Conservation (phyloP, 2,329 filamentous ascomycete species). For the Aureobasidium leucospermi region DNA sequence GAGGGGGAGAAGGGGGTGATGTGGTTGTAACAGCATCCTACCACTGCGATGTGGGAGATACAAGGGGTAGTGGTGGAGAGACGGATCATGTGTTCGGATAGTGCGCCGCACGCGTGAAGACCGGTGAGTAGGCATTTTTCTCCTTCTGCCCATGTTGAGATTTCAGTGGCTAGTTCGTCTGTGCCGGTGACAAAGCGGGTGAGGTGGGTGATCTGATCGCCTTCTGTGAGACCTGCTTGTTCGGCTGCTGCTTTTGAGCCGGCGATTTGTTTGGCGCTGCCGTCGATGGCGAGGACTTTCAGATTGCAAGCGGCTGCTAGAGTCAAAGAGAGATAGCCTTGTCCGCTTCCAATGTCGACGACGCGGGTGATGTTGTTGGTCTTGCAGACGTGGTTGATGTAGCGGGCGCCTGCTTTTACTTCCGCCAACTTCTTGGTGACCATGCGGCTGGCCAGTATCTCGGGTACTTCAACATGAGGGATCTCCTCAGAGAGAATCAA, state of each 20-base stretch:
- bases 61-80: slow-evolving; percentile 3
- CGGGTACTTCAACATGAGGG: slow-evolving; percentile 4
- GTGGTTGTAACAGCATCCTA: slow-evolving; percentile 17
- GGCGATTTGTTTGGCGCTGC: slow-evolving; percentile 15
- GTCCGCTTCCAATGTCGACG: slow-evolving; percentile 17
- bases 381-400: slow-evolving; percentile 16
- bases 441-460: slow-evolving; percentile 12
- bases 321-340: slow-evolving; percentile 16
- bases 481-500: background rate
- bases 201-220: slow-evolving; percentile 14
- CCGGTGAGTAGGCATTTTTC: slow-evolving; percentile 15
- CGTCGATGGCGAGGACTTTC: slow-evolving; percentile 16
- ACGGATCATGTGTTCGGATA: slow-evolving; percentile 17
- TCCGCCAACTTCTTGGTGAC: slow-evolving; percentile 16
- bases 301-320: slow-evolving; percentile 13
- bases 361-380: slow-evolving; percentile 10
- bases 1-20: slow-evolving; percentile 8
- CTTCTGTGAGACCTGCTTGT: slow-evolving; percentile 14
- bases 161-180: background rate
- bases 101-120: slow-evolving; percentile 15
- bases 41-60: slow-evolving; percentile 12
- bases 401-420: slow-evolving; percentile 13
- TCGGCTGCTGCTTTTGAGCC: slow-evolving; percentile 15
- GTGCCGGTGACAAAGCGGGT: slow-evolving; percentile 11
- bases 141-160: slow-evolving; percentile 9